Evolutionary conservation across 1,284 basidiomycete genomes (phyloP).

Genomic region (Stygiomarasmius scandens): DNA sequence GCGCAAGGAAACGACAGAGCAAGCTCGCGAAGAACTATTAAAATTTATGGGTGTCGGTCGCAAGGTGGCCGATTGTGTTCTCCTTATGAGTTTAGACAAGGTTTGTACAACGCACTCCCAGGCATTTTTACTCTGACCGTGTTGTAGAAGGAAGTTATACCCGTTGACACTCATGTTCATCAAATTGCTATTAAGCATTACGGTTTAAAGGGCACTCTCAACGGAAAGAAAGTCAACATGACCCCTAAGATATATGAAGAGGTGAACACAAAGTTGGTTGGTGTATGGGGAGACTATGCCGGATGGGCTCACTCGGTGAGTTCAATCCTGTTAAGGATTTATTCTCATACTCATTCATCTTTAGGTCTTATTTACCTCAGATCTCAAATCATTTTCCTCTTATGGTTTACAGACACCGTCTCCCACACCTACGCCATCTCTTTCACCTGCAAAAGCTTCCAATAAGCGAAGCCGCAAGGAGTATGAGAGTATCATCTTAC

Average conservation of each 20-base stretch:
- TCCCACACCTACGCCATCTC: constrained; percentile 21
- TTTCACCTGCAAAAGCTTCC: constrained; percentile 9
- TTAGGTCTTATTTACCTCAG: constrained; percentile 52
- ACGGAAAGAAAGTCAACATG: constrained; percentile 64
- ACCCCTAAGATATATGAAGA: constrained; percentile 80
- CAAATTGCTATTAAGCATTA: constrained; percentile 89
- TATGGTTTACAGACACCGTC: constrained; percentile 40
- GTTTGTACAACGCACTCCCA: constrained; percentile 38
- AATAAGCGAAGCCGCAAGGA: constrained; percentile 3
- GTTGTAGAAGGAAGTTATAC: constrained; percentile 75
- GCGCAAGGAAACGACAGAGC: constrained; percentile 52
- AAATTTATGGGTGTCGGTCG: constrained; percentile 90
- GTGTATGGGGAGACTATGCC: constrained; percentile 82
- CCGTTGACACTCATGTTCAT: constrained; percentile 91
- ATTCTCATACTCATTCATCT: neutral
- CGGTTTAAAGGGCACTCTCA: constrained; percentile 57
- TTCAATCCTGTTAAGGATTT: constrained; percentile 18
- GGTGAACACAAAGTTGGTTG: constrained; percentile 65
- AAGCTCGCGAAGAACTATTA: constrained; percentile 76
- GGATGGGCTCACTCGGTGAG: constrained; percentile 92
- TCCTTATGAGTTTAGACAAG: constrained; percentile 95
- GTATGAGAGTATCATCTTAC: constrained; percentile 1
- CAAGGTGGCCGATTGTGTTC: constrained; percentile 94
- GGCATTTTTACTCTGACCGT: constrained; percentile 1
- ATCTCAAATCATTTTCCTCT: constrained; percentile 51